Evolutionary conservation across 495 filamentous ascomycete genomes (phyloP).

Genomic region (Aspergillus avenaceus): DNA sequence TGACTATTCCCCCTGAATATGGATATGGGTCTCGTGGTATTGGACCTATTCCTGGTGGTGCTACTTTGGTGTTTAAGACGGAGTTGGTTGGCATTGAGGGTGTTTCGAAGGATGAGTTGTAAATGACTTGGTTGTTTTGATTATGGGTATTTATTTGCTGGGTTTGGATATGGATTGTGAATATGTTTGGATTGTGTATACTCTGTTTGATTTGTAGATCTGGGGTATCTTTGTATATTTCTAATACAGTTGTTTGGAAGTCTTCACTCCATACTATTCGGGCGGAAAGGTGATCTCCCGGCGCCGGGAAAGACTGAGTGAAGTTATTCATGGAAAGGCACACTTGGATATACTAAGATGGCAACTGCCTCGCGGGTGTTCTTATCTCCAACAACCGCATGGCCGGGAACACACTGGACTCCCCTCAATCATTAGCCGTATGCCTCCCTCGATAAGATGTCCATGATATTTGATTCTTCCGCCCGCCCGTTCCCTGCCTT

Average conservation of each 20-base stretch:
- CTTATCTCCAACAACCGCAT: no score
- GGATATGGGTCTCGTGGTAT: conserved; percentile 75
- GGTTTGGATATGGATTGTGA: neutral
- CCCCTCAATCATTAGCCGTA: no score
- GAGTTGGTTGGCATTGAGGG: conserved; percentile 85
- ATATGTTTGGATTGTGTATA: neutral
- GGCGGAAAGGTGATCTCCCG: no score
- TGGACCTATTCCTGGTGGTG: conserved; percentile 74
- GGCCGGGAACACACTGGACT: no score
- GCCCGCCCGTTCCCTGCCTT: conserved; percentile 67
- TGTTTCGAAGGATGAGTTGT: conserved; percentile 61
- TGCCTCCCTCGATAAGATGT: conserved; percentile 74
- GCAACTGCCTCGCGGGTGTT: no score
- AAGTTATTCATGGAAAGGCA: no score
- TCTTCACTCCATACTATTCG: no score
- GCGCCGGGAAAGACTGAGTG: no score
- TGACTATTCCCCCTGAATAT: conserved; percentile 84
- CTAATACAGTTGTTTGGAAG: no score
- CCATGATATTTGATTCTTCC: conserved; percentile 84
- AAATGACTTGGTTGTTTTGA: neutral
- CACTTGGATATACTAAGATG: no score
- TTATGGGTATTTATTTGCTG: neutral
- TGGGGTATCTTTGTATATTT: no score
- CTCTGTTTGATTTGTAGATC: no score
- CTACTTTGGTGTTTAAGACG: conserved; percentile 88